Evolutionary conservation across 441 rosid genomes (phyloP), one percentile per base, ranked within the genome.

Genomic region (Viola pubescens): DNA sequence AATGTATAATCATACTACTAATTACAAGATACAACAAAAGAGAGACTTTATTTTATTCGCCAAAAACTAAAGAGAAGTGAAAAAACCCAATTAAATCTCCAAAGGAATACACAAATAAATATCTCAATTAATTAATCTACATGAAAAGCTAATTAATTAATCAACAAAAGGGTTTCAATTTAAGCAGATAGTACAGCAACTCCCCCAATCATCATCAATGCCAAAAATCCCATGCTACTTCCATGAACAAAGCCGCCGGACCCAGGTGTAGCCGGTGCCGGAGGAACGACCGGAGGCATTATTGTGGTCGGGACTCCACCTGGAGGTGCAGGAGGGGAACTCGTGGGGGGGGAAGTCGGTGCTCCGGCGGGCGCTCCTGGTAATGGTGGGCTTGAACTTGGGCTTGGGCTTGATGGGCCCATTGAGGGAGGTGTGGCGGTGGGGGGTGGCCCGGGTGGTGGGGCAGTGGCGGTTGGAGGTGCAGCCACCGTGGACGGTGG

Each of bases 151-250:
- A 19, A 19, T 19, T 19, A 19, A 19, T 19, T 26, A 26, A 26
- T 26, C 34, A 26, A 34, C 55, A 40, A 56, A 56, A 4, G 43
- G 14, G 49, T 42, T 16, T 37, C 11, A 7, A 8, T 48, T 54
- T 75, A 80, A 57, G 65, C 73, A 62, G 77, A 64, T 60, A 74
- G 60, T 37, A 70, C 13, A 48, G 80, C 70, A 13, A 62, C 70
- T 53, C 70, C 79, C 71, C 71, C 79, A 9, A 75, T 45, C 34
- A 26, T 26, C 34, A 26, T 26, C 45, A 75, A 59, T 43, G 67
- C 72, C 38, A 59, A 37, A 56, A 67, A 60, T 7, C 52, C 61
- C 70, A 57, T 52, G 64, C 72, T 66, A 39, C 69, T 73, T 64
- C 52, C 66, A n/a, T 7, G 62, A 52, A 58, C 61, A 49, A 48